Evolutionary conservation across 805 yeast species (phyloP).

Genomic region (Ogataea methanolica): DNA sequence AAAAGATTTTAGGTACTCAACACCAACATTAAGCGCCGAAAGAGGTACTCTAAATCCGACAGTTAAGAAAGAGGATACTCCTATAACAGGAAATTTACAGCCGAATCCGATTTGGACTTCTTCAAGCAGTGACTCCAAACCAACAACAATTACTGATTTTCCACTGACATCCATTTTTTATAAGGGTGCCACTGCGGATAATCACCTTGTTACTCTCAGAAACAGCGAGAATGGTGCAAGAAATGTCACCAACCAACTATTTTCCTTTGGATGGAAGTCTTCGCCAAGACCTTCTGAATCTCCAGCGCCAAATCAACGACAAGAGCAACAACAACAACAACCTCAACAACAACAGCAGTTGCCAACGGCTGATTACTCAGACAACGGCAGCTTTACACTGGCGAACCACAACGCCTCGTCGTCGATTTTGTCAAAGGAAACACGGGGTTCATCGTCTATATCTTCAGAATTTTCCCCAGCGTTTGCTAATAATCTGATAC

Average conservation of each 20-base stretch:
- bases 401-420: too few species aligned
- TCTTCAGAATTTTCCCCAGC: not conserved
- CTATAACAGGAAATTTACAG: not conserved
- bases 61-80: not conserved
- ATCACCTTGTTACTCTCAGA: not conserved
- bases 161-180: not conserved
- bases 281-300: not conserved
- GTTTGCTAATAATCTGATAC: conserved; percentile 1
- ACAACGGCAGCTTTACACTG: too few species aligned
- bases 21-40: conserved; percentile 12
- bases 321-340: not conserved
- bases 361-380: too few species aligned
- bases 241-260: not conserved
- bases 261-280: not conserved
- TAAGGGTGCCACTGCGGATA: not conserved
- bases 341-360: not conserved
- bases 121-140: not conserved
- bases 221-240: not conserved
- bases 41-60: conserved; percentile 7
- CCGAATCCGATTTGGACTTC: not conserved
- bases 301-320: not conserved
- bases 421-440: not conserved
- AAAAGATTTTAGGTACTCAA: conserved; percentile 2
- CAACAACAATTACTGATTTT: not conserved
- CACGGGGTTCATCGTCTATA: not conserved